A percentile compares a stretch with the other conserved stretches of the same genome.
These are phyloP conservation scores for Phylloporus scabripes DNA, from an alignment of 768 basidiomycete species.

Conservation along the genomic window DNA sequence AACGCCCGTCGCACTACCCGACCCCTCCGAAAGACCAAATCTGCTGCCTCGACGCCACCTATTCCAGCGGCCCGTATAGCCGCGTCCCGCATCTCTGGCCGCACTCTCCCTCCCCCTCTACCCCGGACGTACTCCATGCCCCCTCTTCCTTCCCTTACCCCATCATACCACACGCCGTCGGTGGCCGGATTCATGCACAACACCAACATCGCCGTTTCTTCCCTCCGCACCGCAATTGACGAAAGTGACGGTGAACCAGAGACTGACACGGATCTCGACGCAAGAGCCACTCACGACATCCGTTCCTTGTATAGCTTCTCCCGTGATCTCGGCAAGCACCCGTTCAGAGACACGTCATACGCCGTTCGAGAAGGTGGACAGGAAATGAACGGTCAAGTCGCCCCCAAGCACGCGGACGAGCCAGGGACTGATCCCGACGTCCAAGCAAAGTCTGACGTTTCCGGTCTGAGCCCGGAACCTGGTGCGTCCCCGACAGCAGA, in stretches of 20 bases:
- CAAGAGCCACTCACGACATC: conserved; percentile 23
- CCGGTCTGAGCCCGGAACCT: conserved; percentile 15
- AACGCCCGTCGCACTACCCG: conserved; percentile 26
- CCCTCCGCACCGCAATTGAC: conserved; percentile 32
- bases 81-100: conserved; percentile 30
- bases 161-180: conserved; percentile 26
- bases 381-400: conserved; percentile 19
- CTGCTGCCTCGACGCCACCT: conserved; percentile 32
- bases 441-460: conserved; percentile 15
- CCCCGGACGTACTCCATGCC: conserved; percentile 32
- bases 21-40: conserved; percentile 32
- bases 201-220: conserved; percentile 33
- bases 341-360: conserved; percentile 22
- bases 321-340: conserved; percentile 26
- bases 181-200: conserved; percentile 30
- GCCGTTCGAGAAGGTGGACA: conserved; percentile 21
- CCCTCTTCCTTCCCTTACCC: conserved; percentile 25
- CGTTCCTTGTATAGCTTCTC: conserved; percentile 32
- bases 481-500: conserved; percentile 20
- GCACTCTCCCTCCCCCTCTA: conserved; percentile 25
- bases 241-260: conserved; percentile 32
- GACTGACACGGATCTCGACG: conserved; percentile 29
- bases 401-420: conserved; percentile 12
- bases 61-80: conserved; percentile 31
- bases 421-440: conserved; percentile 6